Evolutionary conservation across 2,329 filamentous ascomycete species (phyloP), one percentile per base, ranked within the genome.

Genomic region (Immersiporthe knoxdaviesiana): DNA sequence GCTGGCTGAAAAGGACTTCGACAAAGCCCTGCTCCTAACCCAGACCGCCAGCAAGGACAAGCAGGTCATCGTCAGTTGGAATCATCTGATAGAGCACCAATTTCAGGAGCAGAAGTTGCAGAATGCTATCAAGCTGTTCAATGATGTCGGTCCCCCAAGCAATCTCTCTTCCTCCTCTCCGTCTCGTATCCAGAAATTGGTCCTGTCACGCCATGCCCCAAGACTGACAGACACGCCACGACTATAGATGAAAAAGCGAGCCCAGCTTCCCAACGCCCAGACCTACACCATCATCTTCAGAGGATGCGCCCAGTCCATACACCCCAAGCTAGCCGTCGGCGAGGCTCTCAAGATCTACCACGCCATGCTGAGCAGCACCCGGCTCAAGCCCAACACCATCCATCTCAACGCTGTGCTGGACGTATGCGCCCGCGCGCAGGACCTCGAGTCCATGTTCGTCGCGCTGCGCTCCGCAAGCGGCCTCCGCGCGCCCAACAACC

Each of bases 341-440:
- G 90, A 91, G 73, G 93, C 93, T 0, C 79, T 94, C 60, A 87
- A 87, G 69, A 84, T 97, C 65, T 98, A 97, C 81, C 87, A 92
- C 73, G 88, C 88, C 67, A 91, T 98, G 81, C 84, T 85, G 52
- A 84, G 84, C 5, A 84, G 88, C 47, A 88, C 87, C 0, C 83
- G 84, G 10, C 83, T 97, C 64, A 85, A 89, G 72, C 91, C 92
- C 21, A 92, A 90, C 73, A 91, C 90, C 47, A 91, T 93, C 68
- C 96, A 98, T 76, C 89, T 92, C 72, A 99, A 99, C 77, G 92
- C 94, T 12, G 88, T 94, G n/a, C 82, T 99, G 59, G 89, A 90
- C 69, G 91, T 96, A 11, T 98, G 94, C 77, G 87, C 90, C 62
- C 85, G 88, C 68, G 90, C 92, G 4, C 78, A 84, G 16, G 91